Percentiles rank a stretch among this genome's conserved stretches.
Conservation (phyloP, 345 rosid species). For the Heritiera fomes region DNA sequence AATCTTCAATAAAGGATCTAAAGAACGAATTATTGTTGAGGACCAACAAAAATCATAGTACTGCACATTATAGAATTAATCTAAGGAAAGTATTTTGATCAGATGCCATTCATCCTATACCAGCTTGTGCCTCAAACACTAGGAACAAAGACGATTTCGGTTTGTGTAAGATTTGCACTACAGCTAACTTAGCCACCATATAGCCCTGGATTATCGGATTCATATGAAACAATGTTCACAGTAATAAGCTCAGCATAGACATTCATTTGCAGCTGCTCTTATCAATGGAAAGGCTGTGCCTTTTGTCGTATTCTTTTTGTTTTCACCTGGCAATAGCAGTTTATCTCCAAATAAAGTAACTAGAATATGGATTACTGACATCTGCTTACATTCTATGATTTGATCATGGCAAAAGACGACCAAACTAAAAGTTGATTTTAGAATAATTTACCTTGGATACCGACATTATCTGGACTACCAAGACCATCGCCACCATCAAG, state of each 20-base stretch:
- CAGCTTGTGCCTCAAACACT: background rate
- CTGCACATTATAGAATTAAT: background rate
- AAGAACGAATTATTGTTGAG: background rate
- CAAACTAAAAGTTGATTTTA: background rate
- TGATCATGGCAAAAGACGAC: background rate
- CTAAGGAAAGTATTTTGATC: background rate
- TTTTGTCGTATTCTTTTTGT: background rate
- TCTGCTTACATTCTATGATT: background rate
- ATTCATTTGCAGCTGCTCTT: background rate
- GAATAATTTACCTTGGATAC: conserved; percentile 47
- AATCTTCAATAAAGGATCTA: conserved; percentile 8
- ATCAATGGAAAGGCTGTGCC: background rate
- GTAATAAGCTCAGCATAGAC: background rate
- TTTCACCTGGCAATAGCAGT: background rate
- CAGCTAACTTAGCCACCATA: background rate
- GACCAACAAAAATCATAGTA: background rate
- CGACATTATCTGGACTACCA: conserved; percentile 48
- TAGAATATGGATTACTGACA: background rate
- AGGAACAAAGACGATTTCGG: no score
- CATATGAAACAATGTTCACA: background rate
- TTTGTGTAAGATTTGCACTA: no score
- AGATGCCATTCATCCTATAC: background rate
- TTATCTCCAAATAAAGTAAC: background rate
- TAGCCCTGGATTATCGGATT: background rate
- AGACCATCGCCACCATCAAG: conserved; percentile 51